phyloP scores from a whole-genome alignment of 225 moss, liverwort and hornwort genomes.

The Climacium dendroides region DNA sequence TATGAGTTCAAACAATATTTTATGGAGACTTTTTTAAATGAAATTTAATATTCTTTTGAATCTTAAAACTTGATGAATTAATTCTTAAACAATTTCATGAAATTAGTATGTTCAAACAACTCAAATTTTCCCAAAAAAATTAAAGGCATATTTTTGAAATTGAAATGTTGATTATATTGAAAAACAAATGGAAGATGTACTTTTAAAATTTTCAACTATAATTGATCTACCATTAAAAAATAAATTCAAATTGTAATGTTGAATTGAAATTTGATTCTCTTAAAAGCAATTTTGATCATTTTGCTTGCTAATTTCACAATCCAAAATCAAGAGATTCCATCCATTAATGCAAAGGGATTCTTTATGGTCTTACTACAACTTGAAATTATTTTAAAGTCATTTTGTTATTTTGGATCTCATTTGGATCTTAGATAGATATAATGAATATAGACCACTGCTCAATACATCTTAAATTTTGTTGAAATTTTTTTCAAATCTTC shows the following conservation, averaged over 20 bases:
- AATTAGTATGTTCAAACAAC: background rate
- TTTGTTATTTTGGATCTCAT: background rate
- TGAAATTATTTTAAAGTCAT: background rate
- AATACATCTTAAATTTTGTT: background rate
- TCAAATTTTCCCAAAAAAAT: background rate
- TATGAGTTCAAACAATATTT: rapidly evolving
- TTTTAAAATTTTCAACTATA: background rate
- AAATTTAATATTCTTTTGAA: background rate
- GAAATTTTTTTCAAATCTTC: background rate
- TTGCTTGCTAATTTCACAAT: background rate
- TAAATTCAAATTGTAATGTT: background rate
- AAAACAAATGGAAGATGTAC: background rate
- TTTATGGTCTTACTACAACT: background rate
- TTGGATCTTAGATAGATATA: background rate
- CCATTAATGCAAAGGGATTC: background rate
- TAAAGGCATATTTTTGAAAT: background rate
- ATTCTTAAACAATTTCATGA: rapidly evolving
- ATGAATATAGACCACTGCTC: rapidly evolving
- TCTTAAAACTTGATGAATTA: background rate
- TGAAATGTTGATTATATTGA: background rate
- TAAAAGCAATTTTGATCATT: background rate
- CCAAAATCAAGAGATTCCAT: background rate
- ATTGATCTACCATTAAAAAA: background rate
- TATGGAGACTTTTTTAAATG: background rate
- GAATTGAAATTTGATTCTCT: background rate